A percentile compares a stretch with the other conserved stretches of the same genome.
These are phyloP conservation scores for Metroxylon sagu DNA, from an alignment of 176 grass and related monocot genomes.

Conservation along the genomic window DNA sequence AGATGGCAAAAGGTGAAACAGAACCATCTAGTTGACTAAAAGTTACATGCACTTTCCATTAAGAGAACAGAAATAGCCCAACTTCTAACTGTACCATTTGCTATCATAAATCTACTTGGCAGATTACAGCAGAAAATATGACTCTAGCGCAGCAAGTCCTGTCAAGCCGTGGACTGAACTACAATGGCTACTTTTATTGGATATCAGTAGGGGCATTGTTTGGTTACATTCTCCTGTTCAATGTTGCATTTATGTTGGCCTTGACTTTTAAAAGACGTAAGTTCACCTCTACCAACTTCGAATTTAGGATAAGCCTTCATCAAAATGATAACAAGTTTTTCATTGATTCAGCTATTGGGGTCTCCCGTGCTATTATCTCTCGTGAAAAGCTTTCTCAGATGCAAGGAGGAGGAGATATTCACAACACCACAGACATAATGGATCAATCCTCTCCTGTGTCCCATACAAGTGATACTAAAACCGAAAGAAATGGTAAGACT, in stretches of 20 bases:
- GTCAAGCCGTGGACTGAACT: slow-evolving; percentile 52
- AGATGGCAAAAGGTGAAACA: slow-evolving; percentile 72
- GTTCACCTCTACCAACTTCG: not conserved
- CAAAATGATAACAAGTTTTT: too few relatives aligned
- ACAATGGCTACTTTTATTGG: slow-evolving; percentile 61
- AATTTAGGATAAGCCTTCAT: not conserved
- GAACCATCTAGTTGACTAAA: too few relatives aligned
- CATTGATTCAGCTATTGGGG: slow-evolving; percentile 24
- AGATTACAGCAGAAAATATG: slow-evolving; percentile 27
- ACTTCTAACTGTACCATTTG: not conserved
- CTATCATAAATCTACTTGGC: not conserved
- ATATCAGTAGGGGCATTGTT: slow-evolving; percentile 64
- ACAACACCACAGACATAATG: not conserved
- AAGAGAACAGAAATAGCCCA: too few relatives aligned
- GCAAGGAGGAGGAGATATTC: slow-evolving; percentile 9
- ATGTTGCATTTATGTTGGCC: slow-evolving; percentile 44
- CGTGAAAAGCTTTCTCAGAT: slow-evolving; percentile 28
- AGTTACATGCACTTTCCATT: too few relatives aligned
- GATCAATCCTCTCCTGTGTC: slow-evolving; percentile 13
- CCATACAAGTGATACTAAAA: not conserved
- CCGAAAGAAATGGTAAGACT: slow-evolving; percentile 26
- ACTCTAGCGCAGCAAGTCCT: slow-evolving; percentile 42
- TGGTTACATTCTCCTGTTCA: slow-evolving; percentile 48
- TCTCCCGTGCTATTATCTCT: slow-evolving; percentile 48
- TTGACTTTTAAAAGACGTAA: slow-evolving; percentile 61